phyloP scores from a whole-genome alignment of 2,329 filamentous ascomycete species.

The Colletotrichum sp. region DNA sequence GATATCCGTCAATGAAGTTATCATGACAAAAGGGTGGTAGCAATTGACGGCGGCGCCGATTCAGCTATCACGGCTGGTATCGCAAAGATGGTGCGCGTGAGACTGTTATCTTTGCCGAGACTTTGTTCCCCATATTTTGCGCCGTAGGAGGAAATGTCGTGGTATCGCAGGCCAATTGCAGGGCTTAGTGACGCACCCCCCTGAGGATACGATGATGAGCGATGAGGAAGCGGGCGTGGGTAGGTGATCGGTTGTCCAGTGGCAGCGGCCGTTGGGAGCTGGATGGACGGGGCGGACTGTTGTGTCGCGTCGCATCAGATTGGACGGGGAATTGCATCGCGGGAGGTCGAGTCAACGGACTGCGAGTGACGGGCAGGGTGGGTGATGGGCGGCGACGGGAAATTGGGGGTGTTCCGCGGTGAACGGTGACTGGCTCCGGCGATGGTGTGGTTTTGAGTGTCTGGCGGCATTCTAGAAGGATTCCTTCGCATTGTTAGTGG shows the following conservation, averaged over 20 bases:
- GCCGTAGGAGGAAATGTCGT: not conserved
- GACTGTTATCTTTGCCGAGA: slow-evolving; percentile 20
- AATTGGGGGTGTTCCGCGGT: not conserved
- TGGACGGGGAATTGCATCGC: not conserved
- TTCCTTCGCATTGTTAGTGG: not conserved
- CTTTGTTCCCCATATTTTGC: slow-evolving; percentile 11
- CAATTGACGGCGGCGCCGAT: not conserved
- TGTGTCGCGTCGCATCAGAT: not conserved
- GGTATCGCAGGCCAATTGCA: slow-evolving; percentile 15
- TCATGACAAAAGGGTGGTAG: not conserved
- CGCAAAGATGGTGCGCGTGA: not conserved
- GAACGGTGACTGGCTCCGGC: not conserved
- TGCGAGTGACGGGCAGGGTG: not conserved
- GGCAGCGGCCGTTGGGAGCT: not conserved
- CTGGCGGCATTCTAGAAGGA: slow-evolving; percentile 18
- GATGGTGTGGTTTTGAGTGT: slow-evolving; percentile 1
- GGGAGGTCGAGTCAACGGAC: not conserved
- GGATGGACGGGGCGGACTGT: not conserved
- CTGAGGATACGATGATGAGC: not conserved
- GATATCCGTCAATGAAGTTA: not conserved
- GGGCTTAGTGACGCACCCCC: not conserved
- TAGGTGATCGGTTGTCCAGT: not conserved
- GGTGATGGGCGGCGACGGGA: not conserved
- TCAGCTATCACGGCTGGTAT: not conserved
- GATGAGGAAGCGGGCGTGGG: not conserved